Evolutionary conservation across 306 rosid species (phyloP).

Genomic region (Cucumis cinereus): DNA sequence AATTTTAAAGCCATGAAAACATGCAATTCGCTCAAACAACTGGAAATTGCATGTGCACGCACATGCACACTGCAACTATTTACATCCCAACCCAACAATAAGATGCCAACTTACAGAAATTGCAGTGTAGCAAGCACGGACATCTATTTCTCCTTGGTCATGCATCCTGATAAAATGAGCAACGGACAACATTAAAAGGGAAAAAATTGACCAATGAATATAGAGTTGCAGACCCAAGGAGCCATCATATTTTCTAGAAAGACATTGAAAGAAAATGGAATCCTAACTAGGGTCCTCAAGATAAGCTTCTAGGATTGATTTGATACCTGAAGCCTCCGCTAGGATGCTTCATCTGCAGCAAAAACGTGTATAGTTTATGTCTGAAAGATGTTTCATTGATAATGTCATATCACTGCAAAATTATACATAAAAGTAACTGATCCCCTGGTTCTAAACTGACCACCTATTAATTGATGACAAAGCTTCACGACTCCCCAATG

Average conservation of each 20-base stretch:
- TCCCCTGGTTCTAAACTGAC: slow-evolving; percentile 31
- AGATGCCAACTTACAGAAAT: slow-evolving; percentile 58
- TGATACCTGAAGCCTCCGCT: slow-evolving; percentile 77
- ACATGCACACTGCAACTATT: neutral
- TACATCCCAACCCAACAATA: neutral
- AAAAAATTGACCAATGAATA: neutral
- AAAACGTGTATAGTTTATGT: slow-evolving; percentile 42
- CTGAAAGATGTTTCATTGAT: slow-evolving; percentile 27
- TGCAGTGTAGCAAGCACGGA: slow-evolving; percentile 93
- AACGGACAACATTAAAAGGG: neutral
- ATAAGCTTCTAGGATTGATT: neutral
- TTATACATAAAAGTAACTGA: slow-evolving; percentile 8
- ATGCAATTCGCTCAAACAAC: neutral
- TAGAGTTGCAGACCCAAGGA: neutral
- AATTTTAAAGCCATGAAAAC: neutral
- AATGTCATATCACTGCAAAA: slow-evolving; percentile 15
- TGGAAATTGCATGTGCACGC: neutral
- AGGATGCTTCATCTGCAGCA: slow-evolving; percentile 67
- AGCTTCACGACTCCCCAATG: slow-evolving; percentile 62
- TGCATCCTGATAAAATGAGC: slow-evolving; percentile 50
- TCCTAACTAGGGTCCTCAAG: neutral
- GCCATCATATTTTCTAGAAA: neutral
- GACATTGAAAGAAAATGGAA: neutral
- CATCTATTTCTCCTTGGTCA: slow-evolving; percentile 81
- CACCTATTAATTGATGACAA: slow-evolving; percentile 86